phyloP scores from a whole-genome alignment of 2,329 filamentous ascomycete genomes.

The Phoma sp. region DNA sequence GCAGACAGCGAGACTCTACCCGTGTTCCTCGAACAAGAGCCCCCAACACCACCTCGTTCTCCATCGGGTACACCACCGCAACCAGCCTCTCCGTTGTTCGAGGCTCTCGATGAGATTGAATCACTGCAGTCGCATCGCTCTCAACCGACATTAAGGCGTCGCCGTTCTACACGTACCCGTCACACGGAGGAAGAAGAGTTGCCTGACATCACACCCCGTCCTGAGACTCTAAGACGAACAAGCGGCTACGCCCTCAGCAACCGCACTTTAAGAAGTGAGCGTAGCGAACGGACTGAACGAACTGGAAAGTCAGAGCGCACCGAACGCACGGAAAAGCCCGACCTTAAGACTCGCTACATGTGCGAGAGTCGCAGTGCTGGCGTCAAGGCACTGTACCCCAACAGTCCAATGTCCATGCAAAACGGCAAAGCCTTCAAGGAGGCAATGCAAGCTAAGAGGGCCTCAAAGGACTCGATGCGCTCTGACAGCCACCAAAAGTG shows the following conservation, averaged over 20 bases:
- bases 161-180: constrained; percentile 38
- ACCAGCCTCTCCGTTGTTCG: constrained; percentile 42
- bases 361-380: constrained; percentile 47
- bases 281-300: constrained; percentile 31
- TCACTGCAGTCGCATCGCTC: constrained; percentile 35
- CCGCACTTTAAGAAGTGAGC: constrained; percentile 26
- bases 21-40: constrained; percentile 18
- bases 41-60: constrained; percentile 36
- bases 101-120: constrained; percentile 45
- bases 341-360: constrained; percentile 38
- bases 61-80: constrained; percentile 32
- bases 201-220: constrained; percentile 23
- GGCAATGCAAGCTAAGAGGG: constrained; percentile 18
- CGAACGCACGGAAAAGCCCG: constrained; percentile 25
- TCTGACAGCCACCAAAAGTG: constrained; percentile 16
- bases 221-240: constrained; percentile 32
- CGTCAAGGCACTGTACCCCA: constrained; percentile 48
- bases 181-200: constrained; percentile 35
- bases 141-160: constrained; percentile 33
- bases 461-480: constrained; percentile 21
- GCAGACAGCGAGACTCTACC: constrained; percentile 15
- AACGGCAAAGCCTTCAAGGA: constrained; percentile 25
- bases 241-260: constrained; percentile 40
- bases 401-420: constrained; percentile 33
- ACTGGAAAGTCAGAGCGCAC: constrained; percentile 25